These are phyloP conservation scores for Calonectria hawksworthii DNA, from an alignment of 2,329 filamentous ascomycete species.

Conservation along the genomic window DNA sequence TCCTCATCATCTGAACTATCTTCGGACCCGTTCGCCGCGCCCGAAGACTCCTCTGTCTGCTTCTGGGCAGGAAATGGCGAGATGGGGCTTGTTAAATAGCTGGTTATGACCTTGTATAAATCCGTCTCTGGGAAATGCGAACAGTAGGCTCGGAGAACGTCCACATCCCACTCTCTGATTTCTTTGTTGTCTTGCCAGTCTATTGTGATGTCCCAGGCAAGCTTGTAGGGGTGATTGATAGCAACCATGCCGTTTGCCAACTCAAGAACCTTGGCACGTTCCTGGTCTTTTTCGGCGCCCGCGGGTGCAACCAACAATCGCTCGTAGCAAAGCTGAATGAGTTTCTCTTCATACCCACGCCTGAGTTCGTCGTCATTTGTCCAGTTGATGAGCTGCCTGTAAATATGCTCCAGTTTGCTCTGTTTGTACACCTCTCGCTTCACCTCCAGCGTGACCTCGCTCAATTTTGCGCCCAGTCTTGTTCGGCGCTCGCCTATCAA, in stretches of 20 bases:
- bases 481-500: slow-evolving; percentile 92
- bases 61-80: slow-evolving; percentile 79
- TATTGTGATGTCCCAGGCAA: slow-evolving; percentile 92
- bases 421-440: slow-evolving; percentile 85
- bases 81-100: slow-evolving; percentile 84
- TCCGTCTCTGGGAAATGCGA: slow-evolving; percentile 87
- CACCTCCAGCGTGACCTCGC: slow-evolving; percentile 87
- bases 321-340: slow-evolving; percentile 86
- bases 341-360: slow-evolving; percentile 89
- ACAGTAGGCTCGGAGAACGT: slow-evolving; percentile 84
- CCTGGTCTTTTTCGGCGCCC: slow-evolving; percentile 75
- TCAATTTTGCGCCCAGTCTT: slow-evolving; percentile 85
- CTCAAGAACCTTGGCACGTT: slow-evolving; percentile 80
- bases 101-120: slow-evolving; percentile 84
- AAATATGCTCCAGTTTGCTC: slow-evolving; percentile 85
- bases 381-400: slow-evolving; percentile 91
- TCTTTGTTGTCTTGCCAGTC: slow-evolving; percentile 89
- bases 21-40: slow-evolving; percentile 57
- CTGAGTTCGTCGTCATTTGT: slow-evolving; percentile 86
- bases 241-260: slow-evolving; percentile 94
- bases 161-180: slow-evolving; percentile 82
- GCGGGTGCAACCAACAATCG: slow-evolving; percentile 77
- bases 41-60: slow-evolving; percentile 39
- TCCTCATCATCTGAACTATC: slow-evolving; percentile 73
- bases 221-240: slow-evolving; percentile 89